A percentile compares a stretch with the other conserved stretches of the same genome.
phyloP scores from a whole-genome alignment of 768 basidiomycete species.

The Pleurotus citrinopileatus region DNA sequence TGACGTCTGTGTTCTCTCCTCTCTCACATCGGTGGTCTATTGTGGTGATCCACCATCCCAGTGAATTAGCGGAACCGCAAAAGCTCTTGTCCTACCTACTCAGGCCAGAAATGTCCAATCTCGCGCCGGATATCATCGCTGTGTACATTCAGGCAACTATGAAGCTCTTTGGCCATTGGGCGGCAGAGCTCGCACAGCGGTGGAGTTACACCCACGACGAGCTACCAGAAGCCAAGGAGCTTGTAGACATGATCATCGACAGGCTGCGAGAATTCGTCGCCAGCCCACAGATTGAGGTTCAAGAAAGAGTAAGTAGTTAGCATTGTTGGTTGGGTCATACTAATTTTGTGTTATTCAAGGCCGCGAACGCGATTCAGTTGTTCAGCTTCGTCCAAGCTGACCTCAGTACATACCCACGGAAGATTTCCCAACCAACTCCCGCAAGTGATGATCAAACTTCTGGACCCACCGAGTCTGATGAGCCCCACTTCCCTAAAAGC shows the following conservation, averaged over 20 bases:
- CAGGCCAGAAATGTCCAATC: conserved; percentile 50
- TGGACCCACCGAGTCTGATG: conserved; percentile 24
- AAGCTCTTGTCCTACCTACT: conserved; percentile 71
- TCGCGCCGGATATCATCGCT: conserved; percentile 64
- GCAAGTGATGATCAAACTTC: conserved; percentile 36
- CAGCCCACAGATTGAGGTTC: conserved; percentile 80
- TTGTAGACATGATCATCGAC: conserved; percentile 59
- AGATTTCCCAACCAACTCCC: conserved; percentile 22
- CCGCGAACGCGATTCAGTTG: conserved; percentile 75
- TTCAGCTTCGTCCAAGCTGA: conserved; percentile 78
- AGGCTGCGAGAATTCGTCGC: conserved; percentile 58
- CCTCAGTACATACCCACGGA: conserved; percentile 52
- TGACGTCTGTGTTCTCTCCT: neutral
- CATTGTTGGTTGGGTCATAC: neutral
- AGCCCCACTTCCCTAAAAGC: conserved; percentile 81
- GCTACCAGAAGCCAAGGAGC: conserved; percentile 58
- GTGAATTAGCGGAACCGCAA: conserved; percentile 77
- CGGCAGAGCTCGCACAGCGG: conserved; percentile 64
- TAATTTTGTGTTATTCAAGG: conserved; percentile 38
- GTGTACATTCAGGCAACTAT: conserved; percentile 80
- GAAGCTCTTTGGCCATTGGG: conserved; percentile 89
- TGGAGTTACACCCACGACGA: conserved; percentile 68
- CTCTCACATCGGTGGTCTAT: conserved; percentile 3
- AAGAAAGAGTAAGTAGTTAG: conserved; percentile 71
- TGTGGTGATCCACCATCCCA: too few relatives aligned